Evolutionary conservation across 768 basidiomycete genomes (phyloP).

Genomic region (Amanita rubescens): DNA sequence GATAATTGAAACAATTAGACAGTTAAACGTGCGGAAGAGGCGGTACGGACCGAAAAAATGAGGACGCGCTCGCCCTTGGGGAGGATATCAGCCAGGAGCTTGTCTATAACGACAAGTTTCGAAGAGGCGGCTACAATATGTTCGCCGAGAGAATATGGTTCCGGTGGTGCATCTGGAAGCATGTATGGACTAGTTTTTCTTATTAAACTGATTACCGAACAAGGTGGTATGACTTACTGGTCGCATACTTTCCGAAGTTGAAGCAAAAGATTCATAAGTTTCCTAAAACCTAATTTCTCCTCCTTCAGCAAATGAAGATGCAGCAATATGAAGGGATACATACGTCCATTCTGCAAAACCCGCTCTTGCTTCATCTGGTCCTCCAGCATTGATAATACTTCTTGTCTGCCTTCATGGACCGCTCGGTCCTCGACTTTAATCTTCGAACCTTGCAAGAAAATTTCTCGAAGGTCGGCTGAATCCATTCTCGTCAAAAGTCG

Average conservation of each 20-base stretch:
- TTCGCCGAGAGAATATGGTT: conserved; percentile 43
- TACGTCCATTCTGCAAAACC: conserved; percentile 12
- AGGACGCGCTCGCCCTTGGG: conserved; percentile 58
- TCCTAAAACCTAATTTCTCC: conserved; percentile 37
- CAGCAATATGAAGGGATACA: conserved; percentile 9
- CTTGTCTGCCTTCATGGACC: conserved; percentile 28
- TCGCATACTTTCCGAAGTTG: conserved; percentile 67
- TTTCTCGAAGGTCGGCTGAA: conserved; percentile 36
- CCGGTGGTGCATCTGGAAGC: conserved; percentile 40
- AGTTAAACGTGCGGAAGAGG: neutral
- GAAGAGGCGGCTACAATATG: conserved; percentile 50
- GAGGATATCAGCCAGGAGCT: conserved; percentile 45
- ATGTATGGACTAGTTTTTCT: conserved; percentile 39
- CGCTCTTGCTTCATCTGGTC: conserved; percentile 27
- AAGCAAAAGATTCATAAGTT: conserved; percentile 62
- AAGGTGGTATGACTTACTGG: conserved; percentile 35
- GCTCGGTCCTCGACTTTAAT: conserved; percentile 16
- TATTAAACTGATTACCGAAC: neutral
- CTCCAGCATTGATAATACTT: conserved; percentile 31
- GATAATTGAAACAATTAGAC: conserved; percentile 1
- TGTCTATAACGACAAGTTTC: conserved; percentile 52
- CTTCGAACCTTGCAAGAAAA: conserved; percentile 29
- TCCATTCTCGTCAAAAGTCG: conserved; percentile 47
- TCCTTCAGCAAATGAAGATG: neutral
- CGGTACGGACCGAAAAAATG: conserved; percentile 53